phyloP scores from a whole-genome alignment of 192 early-diverging fungal genomes.

The Lobosporangium transversale region DNA sequence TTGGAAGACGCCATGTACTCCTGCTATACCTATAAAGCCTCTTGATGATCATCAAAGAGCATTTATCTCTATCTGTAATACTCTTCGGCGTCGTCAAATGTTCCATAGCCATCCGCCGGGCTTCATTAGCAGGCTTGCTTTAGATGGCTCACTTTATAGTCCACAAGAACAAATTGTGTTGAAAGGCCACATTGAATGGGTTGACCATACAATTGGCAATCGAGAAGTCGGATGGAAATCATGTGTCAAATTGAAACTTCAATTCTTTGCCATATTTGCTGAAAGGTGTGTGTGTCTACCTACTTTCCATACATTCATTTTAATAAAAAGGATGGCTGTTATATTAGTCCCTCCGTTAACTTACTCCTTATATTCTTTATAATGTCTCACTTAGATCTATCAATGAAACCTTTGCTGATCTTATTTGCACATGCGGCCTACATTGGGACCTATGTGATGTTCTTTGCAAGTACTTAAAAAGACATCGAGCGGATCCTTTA shows the following conservation, averaged over 20 bases:
- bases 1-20: too few relatives aligned
- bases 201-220: constrained; percentile 18
- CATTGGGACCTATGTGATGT: constrained; percentile 37
- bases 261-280: constrained; percentile 36
- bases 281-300: constrained; percentile 14
- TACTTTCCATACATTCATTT: too few relatives aligned
- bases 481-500: constrained; percentile 20
- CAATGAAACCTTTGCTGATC: constrained; percentile 29
- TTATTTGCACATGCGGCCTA: constrained; percentile 16
- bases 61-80: constrained; percentile 27
- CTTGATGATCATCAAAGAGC: constrained; percentile 13
- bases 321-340: too few relatives aligned
- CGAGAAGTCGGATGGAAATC: constrained; percentile 23
- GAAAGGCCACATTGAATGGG: constrained; percentile 16
- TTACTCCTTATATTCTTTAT: too few relatives aligned
- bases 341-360: too few relatives aligned
- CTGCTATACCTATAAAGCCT: not conserved
- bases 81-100: constrained; percentile 10
- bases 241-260: constrained; percentile 42
- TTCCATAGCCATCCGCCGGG: constrained; percentile 8
- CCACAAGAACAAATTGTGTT: not conserved
- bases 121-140: not conserved
- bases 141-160: not conserved
- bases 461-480: constrained; percentile 15
- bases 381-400: constrained; percentile 10